Percentiles rank a stretch among this genome's conserved stretches.
Evolutionary conservation across 2,329 filamentous ascomycete species (phyloP).

Genomic region (Stemphylium lycopersici): DNA sequence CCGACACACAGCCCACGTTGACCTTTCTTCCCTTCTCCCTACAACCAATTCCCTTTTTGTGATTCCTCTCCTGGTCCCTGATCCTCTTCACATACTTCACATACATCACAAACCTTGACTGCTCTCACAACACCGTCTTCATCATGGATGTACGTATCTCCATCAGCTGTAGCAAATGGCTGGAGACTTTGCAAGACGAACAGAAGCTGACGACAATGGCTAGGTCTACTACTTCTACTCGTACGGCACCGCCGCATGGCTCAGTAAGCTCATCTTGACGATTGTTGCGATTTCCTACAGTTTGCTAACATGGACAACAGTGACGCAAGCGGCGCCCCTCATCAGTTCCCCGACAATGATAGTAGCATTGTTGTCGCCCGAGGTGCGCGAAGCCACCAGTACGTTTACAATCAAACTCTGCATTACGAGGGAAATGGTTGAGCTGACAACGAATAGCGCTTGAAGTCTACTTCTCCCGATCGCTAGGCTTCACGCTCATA

Average conservation of each 20-base stretch:
- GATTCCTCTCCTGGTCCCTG: neutral
- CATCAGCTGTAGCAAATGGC: neutral
- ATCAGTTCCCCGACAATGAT: slow-evolving; percentile 67
- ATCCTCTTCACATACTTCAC: neutral
- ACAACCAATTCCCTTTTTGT: neutral
- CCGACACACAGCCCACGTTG: slow-evolving; percentile 5
- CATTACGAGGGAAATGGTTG: too few species aligned
- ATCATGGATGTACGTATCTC: slow-evolving; percentile 11
- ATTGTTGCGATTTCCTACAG: too few species aligned
- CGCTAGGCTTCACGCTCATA: slow-evolving; percentile 71
- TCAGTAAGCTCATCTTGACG: slow-evolving; percentile 27
- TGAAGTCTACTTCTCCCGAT: slow-evolving; percentile 76
- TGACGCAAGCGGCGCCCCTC: slow-evolving; percentile 58
- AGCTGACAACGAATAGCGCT: slow-evolving; percentile 54
- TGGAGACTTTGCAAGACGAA: neutral
- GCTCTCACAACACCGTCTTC: neutral
- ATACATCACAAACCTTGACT: neutral
- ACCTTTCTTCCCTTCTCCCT: neutral
- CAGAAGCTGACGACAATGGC: slow-evolving; percentile 20
- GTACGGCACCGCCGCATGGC: slow-evolving; percentile 53
- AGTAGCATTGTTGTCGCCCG: slow-evolving; percentile 63
- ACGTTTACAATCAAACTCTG: slow-evolving; percentile 25
- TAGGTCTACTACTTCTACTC: slow-evolving; percentile 54
- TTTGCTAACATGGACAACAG: slow-evolving; percentile 24
- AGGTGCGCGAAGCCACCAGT: slow-evolving; percentile 63